Percentiles rank a stretch among this genome's conserved stretches.
These are phyloP conservation scores for Lepiota brunneoincarnata DNA, from an alignment of 768 basidiomycete species.

Conservation along the genomic window DNA sequence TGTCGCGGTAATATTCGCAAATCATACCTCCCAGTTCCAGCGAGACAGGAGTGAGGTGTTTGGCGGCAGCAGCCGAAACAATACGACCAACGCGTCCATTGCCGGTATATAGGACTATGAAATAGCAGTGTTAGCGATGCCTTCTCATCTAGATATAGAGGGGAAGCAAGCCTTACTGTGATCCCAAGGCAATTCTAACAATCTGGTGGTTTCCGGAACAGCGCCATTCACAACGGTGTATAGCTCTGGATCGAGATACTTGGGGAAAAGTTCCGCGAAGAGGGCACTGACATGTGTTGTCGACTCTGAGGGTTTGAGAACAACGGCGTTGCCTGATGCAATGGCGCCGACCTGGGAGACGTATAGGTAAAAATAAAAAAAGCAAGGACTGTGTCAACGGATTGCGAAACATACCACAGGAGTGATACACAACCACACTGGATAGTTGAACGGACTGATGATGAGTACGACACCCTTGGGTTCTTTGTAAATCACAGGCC, in stretches of 20 bases:
- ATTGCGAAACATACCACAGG: slow-evolving; percentile 49
- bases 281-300: slow-evolving; percentile 53
- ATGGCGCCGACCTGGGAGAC: slow-evolving; percentile 59
- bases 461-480: slow-evolving; percentile 74
- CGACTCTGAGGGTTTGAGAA: slow-evolving; percentile 78
- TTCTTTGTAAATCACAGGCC: slow-evolving; percentile 67
- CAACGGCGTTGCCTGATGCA: slow-evolving; percentile 70
- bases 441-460: slow-evolving; percentile 77
- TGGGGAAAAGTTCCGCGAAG: slow-evolving; percentile 63
- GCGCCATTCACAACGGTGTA: slow-evolving; percentile 70
- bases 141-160: not conserved
- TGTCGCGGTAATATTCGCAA: not conserved
- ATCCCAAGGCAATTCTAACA: slow-evolving; percentile 3
- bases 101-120: slow-evolving; percentile 64
- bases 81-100: slow-evolving; percentile 60
- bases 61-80: slow-evolving; percentile 72
- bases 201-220: slow-evolving; percentile 57
- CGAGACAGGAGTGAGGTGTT: slow-evolving; percentile 66
- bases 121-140: not conserved
- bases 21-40: slow-evolving; percentile 39
- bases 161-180: not conserved
- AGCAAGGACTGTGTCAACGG: not conserved
- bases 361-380: not conserved
- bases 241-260: slow-evolving; percentile 71
- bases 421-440: slow-evolving; percentile 53